Base-by-base conservation (phyloP, 108 stramenopile species). In the Halocafeteria seosinensis region DNA sequence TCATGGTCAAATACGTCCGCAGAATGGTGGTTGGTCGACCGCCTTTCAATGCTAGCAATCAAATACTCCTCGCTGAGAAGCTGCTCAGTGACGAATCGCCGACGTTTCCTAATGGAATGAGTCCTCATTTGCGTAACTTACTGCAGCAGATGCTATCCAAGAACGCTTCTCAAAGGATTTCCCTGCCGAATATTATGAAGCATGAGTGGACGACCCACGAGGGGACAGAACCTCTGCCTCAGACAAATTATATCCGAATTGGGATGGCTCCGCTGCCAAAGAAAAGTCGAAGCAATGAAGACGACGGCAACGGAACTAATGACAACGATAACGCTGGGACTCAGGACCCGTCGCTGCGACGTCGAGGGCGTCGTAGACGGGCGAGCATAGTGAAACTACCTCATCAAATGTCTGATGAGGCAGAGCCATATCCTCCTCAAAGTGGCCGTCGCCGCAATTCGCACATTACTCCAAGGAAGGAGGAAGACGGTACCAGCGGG, bases 21-120 rank as follows among this genome's bases (percentile, higher is more conserved):
- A n/a, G n/a, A n/a, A n/a, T 80, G 38, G 72, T 72, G 23, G 71
- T 70, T 32, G 79, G 79, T 11, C 34, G 30, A 37, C 79, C 77
- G 3, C 79, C 79, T 12, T 78, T 78, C 72, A 34, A 74, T 67
- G 69, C 79, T 1, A 67, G 50, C 24, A 63, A 72, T 30, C 60
- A 64, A 32, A 30, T 69, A 25, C 55, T 61, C 25, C 72, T 62
- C 25, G 55, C 53, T 23, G 55, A 65, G 24, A 67, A 62, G 59
- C 32, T 61, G 6, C 26, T 28, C 12, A 65, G 60, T 28, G 32
- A 63, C 24, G 67, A 57, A 34, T 37, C 37, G 1, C 17, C 27
- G 11, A n/a, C 21, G 27, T 30, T 2, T 11, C 27, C 57, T n/a
- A 2, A 2, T 11, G 6, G 2, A 11, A 24, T 26, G 27, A 3